phyloP scores from a whole-genome alignment of 768 basidiomycete species.

The Coprinellus micaceus region DNA sequence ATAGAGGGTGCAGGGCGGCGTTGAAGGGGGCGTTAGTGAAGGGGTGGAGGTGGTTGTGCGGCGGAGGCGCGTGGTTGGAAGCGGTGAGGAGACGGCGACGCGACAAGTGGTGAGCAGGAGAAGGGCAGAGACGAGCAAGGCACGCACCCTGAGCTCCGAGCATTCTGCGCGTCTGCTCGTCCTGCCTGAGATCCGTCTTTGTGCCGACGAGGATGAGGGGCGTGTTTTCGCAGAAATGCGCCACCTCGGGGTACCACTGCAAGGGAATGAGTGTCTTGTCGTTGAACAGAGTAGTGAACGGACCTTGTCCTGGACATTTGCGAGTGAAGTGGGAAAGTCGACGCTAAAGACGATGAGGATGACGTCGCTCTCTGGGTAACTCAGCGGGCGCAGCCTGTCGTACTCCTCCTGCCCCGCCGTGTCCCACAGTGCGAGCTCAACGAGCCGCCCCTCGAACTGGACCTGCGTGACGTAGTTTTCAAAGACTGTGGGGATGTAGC shows the following conservation, averaged over 20 bases:
- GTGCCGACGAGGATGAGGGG: conserved; percentile 91
- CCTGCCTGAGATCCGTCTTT: conserved; percentile 86
- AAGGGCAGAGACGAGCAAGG: no score
- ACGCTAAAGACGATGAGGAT: conserved; percentile 93
- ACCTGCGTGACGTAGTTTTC: conserved; percentile 92
- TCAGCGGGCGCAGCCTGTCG: conserved; percentile 80
- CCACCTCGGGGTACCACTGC: conserved; percentile 91
- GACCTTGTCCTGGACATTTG: conserved; percentile 88
- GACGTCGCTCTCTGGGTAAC: conserved; percentile 86
- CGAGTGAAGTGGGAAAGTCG: conserved; percentile 88
- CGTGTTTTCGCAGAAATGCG: conserved; percentile 87
- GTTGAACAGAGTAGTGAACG: conserved; percentile 16
- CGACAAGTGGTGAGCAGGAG: no score
- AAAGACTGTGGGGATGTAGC: conserved; percentile 91
- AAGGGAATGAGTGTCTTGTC: neutral
- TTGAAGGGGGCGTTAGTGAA: no score
- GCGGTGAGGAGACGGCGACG: no score
- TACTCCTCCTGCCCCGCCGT: conserved; percentile 98
- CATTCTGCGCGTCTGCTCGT: conserved; percentile 84
- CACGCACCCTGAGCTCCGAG: conserved; percentile 91
- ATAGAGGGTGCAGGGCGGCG: no score
- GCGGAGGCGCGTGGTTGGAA: no score
- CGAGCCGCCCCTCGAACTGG: conserved; percentile 78
- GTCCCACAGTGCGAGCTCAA: conserved; percentile 98
- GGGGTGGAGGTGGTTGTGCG: no score